Base-by-base conservation (phyloP, 768 basidiomycete genomes). In the Boletus reticulatus region DNA sequence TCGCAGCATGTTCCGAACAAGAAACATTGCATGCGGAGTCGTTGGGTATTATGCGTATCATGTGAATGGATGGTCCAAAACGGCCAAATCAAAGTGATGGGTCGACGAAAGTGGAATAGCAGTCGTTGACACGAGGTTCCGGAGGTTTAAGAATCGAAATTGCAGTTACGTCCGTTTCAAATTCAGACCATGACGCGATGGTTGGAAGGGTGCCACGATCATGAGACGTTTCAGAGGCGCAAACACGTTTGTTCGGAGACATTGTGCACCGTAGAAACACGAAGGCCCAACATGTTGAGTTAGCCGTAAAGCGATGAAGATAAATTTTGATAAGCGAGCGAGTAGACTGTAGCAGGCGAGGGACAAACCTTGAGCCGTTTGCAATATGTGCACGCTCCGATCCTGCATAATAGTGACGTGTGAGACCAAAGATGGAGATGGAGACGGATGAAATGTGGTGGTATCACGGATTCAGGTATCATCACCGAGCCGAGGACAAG, bases 371-470 rank as follows among this genome's bases (percentile, higher is more conserved):
- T 93, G 64, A 92, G 83, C 66, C 85, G 88, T 72, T 92, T 93
- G 80, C 91, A 93, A 66, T 92, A 84, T 4, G 81, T 87, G 71
- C 91, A 93, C 42, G 91, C 91, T 54, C 91, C 89, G 59, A 86
- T 84, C 42, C 89, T 92, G 69, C 42, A 61, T 29, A 37, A 27
- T 42, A 48, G 43, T 56, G 34, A 49, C 52, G 39, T 51, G n/a
- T 39, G 43, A 62, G 29, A 10, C 31, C 24, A 50, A 55, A 37
- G 55, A 57, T 43, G 43, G 53, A 13, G 50, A 57, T 43, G 43
- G 53, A 13, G 50, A 52, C 53, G 52, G 13, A 36, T 29, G 29
- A 29, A 37, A 17, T 37, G 36, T 7, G 14, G 38, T 39, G 38
- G 38, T 16, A n/a, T 17, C 2, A 39, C 38, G 38, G 43, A 53